Conservation (phyloP, 169 alveolate species). For the Plasmodium sp. region DNA sequence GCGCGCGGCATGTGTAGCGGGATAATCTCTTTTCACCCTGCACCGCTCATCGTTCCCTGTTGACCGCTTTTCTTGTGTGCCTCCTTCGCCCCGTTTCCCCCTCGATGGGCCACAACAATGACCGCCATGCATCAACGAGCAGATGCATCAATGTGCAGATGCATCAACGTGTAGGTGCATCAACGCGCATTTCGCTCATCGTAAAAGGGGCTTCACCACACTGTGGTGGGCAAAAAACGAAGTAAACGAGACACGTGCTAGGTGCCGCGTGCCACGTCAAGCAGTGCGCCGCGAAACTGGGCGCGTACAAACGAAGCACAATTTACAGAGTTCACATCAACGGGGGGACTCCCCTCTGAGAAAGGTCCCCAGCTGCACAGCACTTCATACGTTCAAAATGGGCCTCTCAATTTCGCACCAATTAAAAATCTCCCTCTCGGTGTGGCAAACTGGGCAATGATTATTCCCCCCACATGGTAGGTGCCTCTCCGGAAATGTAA, state of each 20-base stretch:
- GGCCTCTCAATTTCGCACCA: neutral
- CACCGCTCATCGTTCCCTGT: neutral
- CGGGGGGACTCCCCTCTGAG: neutral
- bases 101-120: neutral
- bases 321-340: neutral
- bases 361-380: neutral
- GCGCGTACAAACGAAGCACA: neutral
- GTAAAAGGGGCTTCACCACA: no score
- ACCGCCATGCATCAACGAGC: neutral
- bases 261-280: neutral
- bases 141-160: neutral
- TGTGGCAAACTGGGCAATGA: no score
- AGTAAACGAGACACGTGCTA: neutral
- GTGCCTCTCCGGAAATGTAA: no score
- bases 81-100: neutral
- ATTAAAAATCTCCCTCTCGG: neutral
- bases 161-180: no score
- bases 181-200: no score
- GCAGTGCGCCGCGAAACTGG: neutral
- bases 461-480: no score
- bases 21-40: neutral
- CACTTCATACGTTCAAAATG: neutral
- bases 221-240: neutral
- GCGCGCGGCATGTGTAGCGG: neutral
- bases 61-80: neutral